Percentiles rank a stretch among this genome's conserved stretches.
Conservation (phyloP, 352 stramenopile species). For the Pythium angustatum region DNA sequence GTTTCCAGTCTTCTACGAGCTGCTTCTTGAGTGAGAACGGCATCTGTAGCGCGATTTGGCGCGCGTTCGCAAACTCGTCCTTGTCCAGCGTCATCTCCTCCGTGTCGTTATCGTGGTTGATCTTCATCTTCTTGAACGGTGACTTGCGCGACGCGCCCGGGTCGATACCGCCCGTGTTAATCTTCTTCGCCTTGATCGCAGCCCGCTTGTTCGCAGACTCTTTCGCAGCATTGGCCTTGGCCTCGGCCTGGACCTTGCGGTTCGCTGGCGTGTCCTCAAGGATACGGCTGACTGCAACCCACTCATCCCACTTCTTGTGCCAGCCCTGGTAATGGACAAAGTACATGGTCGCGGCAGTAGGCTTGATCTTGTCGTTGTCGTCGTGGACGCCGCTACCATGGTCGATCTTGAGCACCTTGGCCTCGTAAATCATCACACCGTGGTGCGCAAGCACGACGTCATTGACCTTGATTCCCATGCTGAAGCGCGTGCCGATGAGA, state of each 20-base stretch:
- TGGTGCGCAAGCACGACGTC: slow-evolving; percentile 79
- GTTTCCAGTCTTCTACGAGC: slow-evolving; percentile 91
- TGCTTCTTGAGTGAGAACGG: slow-evolving; percentile 92
- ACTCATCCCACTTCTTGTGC: slow-evolving; percentile 93
- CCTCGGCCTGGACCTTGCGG: slow-evolving; percentile 55
- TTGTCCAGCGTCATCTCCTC: slow-evolving; percentile 52
- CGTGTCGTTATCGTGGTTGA: slow-evolving; percentile 63
- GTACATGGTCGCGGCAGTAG: slow-evolving; percentile 53
- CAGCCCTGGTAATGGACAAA: slow-evolving; percentile 92
- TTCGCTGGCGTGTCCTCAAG: slow-evolving; percentile 67
- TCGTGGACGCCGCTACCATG: slow-evolving; percentile 54
- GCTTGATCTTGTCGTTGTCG: slow-evolving; percentile 35
- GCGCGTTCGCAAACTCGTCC: slow-evolving; percentile 21
- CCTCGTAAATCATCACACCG: slow-evolving; percentile 85
- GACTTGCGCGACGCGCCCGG: slow-evolving; percentile 49
- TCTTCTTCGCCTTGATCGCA: slow-evolving; percentile 60
- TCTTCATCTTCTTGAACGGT: slow-evolving; percentile 79
- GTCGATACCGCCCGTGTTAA: slow-evolving; percentile 62
- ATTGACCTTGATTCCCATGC: slow-evolving; percentile 65
- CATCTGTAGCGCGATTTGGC: slow-evolving; percentile 79
- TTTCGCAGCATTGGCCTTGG: slow-evolving; percentile 32
- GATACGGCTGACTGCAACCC: slow-evolving; percentile 73
- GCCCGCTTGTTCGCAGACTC: slow-evolving; percentile 23
- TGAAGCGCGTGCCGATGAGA: not conserved
- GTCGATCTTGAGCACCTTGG: slow-evolving; percentile 84